A percentile compares a stretch with the other conserved stretches of the same genome.
phyloP scores from a whole-genome alignment of 371 early-diverging fungal genomes.

The Mucor velutinosus region DNA sequence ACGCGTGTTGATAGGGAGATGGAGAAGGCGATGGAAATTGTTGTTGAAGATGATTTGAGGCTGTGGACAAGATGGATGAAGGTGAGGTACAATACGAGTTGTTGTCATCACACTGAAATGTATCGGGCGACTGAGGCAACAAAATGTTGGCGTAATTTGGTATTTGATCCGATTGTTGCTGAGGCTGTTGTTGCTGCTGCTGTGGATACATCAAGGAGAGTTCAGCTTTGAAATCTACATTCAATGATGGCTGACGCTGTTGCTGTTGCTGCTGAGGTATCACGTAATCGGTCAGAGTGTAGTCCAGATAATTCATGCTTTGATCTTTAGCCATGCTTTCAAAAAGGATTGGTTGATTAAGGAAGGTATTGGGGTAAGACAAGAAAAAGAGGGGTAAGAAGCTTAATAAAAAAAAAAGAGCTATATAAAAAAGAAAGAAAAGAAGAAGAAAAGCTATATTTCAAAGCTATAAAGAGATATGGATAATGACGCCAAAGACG shows the following conservation, averaged over 20 bases:
- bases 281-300: slow-evolving; percentile 15
- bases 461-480: neutral
- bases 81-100: slow-evolving; percentile 9
- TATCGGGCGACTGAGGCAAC: slow-evolving; percentile 7
- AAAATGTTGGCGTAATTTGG: neutral
- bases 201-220: neutral
- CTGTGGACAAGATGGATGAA: slow-evolving; percentile 6
- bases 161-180: neutral
- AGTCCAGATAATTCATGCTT: slow-evolving; percentile 3
- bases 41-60: neutral
- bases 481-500: slow-evolving; percentile 8
- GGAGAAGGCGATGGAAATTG: slow-evolving; percentile 32
- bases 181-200: neutral
- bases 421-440: neutral
- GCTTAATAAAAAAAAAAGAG: neutral
- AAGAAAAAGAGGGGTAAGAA: neutral
- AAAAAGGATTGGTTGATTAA: slow-evolving; percentile 7
- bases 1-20: slow-evolving; percentile 20
- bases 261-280: slow-evolving; percentile 3
- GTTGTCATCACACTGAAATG: slow-evolving; percentile 1
- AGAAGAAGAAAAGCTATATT: neutral
- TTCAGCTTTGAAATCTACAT: neutral
- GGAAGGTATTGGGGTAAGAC: slow-evolving; percentile 2
- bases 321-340: slow-evolving; percentile 22
- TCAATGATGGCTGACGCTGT: neutral